Base-by-base conservation (phyloP, 2,329 filamentous ascomycete genomes). In the Monilinia aucupariae region DNA sequence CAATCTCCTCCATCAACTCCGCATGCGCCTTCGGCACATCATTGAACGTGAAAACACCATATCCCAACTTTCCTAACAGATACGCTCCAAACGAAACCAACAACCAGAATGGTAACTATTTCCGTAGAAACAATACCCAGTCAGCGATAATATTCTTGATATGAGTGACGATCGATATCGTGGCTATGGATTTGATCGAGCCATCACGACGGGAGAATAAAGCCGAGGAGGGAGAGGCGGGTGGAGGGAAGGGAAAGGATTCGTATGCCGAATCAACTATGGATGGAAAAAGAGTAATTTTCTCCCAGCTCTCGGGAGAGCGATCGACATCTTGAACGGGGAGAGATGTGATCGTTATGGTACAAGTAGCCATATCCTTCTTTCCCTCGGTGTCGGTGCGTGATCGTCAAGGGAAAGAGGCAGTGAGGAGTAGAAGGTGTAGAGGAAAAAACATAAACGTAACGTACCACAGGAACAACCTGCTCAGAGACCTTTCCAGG, bases 41-140 rank as follows among this genome's bases (percentile, higher is more conserved):
- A 81, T 96, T 94, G 83, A 99, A 99, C 63, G 91, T 96, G 75
- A 96, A 82, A 71, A 99, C 90, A 68, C 94, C 94, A 80, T 86
- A 89, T 72, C 94, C 94, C 66, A 99, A 88, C 71, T 91, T 91
- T 79, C 89, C 91, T 68, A 99, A 88, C 25, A 99, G 87, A 78
- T 92, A 92, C 67, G 92, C 89, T 77, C 92, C 94, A 74, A 97
- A 92, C 27, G 90, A 87, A 69, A 99, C 90, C 71, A 97, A 81
- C 53, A 85, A 86, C 90, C 93, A 99, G 80, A 97, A 90, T 63
- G 94, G 94, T 54, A 97, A 84, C 92, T 97, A 70, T 66, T 60
- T 62, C 41, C 64, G 52, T 37, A 54, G 58, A 56, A 61, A 34
- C 41, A 37, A 52, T n/a, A 55, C 51, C 43, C 27, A 51, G 56